Base-by-base conservation (phyloP, 371 early-diverging fungal genomes). In the Mucor ambiguus region DNA sequence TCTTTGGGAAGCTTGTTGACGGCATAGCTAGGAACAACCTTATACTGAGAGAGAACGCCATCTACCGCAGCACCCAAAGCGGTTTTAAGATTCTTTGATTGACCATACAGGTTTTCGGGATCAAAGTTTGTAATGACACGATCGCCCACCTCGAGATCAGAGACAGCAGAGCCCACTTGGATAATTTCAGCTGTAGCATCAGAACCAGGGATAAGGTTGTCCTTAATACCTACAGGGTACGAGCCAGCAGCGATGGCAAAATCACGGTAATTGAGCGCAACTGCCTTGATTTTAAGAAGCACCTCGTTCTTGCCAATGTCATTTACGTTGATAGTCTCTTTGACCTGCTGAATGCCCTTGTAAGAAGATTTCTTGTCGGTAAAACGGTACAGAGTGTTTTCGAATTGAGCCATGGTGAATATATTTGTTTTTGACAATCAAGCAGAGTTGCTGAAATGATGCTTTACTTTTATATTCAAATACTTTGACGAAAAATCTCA, bases 211-310 rank as follows among this genome's bases (percentile, higher is more conserved):
- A 73, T 63, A 30, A 69, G 30, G 20, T 24, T 26, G 29, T 61
- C 24, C 4, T 43, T 60, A 14, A 54, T n/a, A 3, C 6, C 26
- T 9, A 33, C 10, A 33, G 33, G 33, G 10, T 33, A 33, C 9
- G 9, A 7, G 1, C 33, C 33, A 33, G 4, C 10, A 8, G 58
- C 18, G 16, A 73, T 67, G 1, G 38, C 28, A 20, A 66, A 43
- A 35, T 73, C 73, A 41, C 71, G 73, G 32, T 61, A 68, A 16
- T 73, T 73, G 61, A 73, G 67, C 41, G 73, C 26, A 12, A 73
- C 73, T 1, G 70, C 54, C 29, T 67, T 66, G 32, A 73, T 67
- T 20, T 67, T 69, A 11, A 73, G 22, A 18, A 71, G 30, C 9
- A 71, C 68, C 41, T 63, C 60, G n/a, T 56, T 58, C 4, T 63